These are phyloP conservation scores for Leccinum arenicola DNA, from an alignment of 768 basidiomycete species.

Conservation along the genomic window DNA sequence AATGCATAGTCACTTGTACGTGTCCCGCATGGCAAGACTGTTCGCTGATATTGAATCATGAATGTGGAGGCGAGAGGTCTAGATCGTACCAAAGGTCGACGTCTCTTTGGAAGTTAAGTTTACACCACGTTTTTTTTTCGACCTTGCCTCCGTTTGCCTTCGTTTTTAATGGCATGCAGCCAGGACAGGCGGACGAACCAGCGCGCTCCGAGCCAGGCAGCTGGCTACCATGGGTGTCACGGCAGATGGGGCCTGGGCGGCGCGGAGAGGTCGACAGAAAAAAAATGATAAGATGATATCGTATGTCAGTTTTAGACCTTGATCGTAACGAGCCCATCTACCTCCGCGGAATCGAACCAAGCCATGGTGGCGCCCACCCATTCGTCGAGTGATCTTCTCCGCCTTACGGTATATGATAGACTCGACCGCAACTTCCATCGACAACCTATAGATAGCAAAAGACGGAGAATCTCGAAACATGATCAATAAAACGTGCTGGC, in stretches of 20 bases:
- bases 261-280: too few species aligned
- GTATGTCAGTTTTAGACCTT: slow-evolving; percentile 7
- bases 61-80: slow-evolving; percentile 5
- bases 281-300: too few species aligned
- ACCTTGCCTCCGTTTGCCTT: neutral
- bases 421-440: slow-evolving; percentile 1
- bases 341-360: slow-evolving; percentile 24
- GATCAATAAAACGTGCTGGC: slow-evolving; percentile 6
- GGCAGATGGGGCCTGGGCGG: slow-evolving; percentile 19
- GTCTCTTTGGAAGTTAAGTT: neutral
- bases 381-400: slow-evolving; percentile 5
- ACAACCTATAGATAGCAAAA: neutral
- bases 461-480: neutral
- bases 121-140: neutral
- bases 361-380: neutral
- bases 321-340: slow-evolving; percentile 9
- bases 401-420: slow-evolving; percentile 4
- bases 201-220: neutral
- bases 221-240: neutral
- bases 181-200: slow-evolving; percentile 7
- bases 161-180: neutral
- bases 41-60: slow-evolving; percentile 16
- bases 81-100: neutral
- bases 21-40: neutral
- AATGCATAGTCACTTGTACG: slow-evolving; percentile 1